Evolutionary conservation across 495 filamentous ascomycete genomes (phyloP).

Genomic region (Parmelia sp.): DNA sequence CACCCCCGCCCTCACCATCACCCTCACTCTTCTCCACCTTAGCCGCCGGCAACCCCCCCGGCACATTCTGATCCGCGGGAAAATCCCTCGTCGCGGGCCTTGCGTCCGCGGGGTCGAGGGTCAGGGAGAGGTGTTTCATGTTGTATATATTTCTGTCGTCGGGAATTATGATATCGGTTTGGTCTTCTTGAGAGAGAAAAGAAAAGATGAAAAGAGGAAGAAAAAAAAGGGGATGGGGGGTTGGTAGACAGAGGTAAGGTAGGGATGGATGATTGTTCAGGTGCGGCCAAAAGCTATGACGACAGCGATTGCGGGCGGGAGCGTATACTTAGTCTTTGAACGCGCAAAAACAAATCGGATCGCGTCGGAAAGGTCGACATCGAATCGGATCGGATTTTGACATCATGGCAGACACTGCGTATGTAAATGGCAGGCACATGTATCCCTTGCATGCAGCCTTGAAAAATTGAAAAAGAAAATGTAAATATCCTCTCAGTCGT

Average conservation of each 20-base stretch:
- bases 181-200: too few relatives aligned
- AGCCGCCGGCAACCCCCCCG: slow-evolving; percentile 31
- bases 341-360: too few relatives aligned
- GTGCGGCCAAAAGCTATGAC: slow-evolving; percentile 2
- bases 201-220: not conserved
- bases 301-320: slow-evolving; percentile 6
- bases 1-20: not conserved
- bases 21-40: slow-evolving; percentile 33
- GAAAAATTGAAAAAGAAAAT: not conserved
- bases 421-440: not conserved
- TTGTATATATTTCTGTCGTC: not conserved
- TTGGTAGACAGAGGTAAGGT: not conserved
- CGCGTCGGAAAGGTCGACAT: too few relatives aligned
- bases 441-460: not conserved
- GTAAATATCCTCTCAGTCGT: not conserved
- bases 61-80: slow-evolving; percentile 13
- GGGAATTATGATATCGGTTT: not conserved
- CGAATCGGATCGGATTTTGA: too few relatives aligned
- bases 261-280: slow-evolving; percentile 7
- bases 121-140: slow-evolving; percentile 30
- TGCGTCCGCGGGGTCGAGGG: slow-evolving; percentile 20
- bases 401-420: too few relatives aligned
- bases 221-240: not conserved
- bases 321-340: not conserved
- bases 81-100: slow-evolving; percentile 28